Percentiles rank a stretch among this genome's conserved stretches.
Conservation (phyloP, 106 monocot genomes). For the Allium sativum region DNA sequence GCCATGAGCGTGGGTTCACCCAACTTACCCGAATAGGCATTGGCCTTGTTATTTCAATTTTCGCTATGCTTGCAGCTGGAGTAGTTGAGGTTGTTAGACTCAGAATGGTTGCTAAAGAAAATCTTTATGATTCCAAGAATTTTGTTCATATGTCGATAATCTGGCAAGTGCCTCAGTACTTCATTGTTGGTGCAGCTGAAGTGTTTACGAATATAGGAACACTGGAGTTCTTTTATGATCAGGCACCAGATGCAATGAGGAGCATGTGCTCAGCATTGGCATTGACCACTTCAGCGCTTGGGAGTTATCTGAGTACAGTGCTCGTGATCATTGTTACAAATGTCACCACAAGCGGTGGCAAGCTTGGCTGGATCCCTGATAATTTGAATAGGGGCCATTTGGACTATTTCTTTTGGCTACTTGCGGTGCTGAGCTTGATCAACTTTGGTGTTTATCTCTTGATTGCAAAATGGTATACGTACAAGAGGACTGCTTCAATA, state of each 20-base stretch:
- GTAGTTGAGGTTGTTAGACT: conserved; percentile 31
- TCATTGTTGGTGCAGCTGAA: conserved; percentile 30
- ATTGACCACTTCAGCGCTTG: conserved; percentile 13
- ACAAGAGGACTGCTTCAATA: conserved; percentile 15
- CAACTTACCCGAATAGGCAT: conserved; percentile 42
- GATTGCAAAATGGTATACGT: conserved; percentile 33
- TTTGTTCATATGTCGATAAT: conserved; percentile 35
- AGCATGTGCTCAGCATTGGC: conserved; percentile 32
- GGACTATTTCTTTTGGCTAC: conserved; percentile 42
- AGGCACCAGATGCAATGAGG: conserved; percentile 50
- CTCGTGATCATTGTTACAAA: conserved; percentile 11
- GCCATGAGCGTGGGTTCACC: conserved; percentile 33
- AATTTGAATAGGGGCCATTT: conserved; percentile 39
- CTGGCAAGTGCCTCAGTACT: conserved; percentile 45
- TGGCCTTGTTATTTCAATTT: conserved; percentile 30
- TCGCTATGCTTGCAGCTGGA: conserved; percentile 33
- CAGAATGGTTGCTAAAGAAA: conserved; percentile 6
- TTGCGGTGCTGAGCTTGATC: conserved; percentile 20
- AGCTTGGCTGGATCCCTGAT: conserved; percentile 36
- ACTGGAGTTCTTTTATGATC: conserved; percentile 48
- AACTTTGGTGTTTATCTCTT: conserved; percentile 32
- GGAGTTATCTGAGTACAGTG: conserved; percentile 21
- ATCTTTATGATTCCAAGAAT: conserved; percentile 5
- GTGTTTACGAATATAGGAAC: conserved; percentile 34
- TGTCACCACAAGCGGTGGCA: conserved; percentile 6